phyloP scores from a whole-genome alignment of 176 grass and related monocot genomes.

The Poa annua region DNA sequence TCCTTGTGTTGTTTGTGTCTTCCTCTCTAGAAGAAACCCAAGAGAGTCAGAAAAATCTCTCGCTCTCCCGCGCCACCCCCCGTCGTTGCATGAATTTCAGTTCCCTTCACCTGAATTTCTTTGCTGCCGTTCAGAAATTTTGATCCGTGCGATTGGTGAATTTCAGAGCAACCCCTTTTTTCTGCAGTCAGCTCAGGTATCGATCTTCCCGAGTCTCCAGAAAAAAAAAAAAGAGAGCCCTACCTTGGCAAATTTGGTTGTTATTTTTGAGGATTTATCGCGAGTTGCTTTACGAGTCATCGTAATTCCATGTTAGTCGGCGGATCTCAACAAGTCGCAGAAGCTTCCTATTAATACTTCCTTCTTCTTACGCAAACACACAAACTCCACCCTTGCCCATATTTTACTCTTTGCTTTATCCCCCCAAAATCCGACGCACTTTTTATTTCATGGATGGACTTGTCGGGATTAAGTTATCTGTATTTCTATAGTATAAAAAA shows the following conservation, averaged over 20 bases:
- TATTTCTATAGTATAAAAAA: background rate
- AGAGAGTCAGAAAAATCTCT: background rate
- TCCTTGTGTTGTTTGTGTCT: background rate
- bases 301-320: slow-evolving; percentile 24
- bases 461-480: background rate
- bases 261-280: background rate
- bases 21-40: background rate
- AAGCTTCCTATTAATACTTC: background rate
- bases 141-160: background rate
- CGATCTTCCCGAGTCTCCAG: background rate
- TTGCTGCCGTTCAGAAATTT: no score
- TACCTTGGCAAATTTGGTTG: background rate
- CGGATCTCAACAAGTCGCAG: slow-evolving; percentile 43
- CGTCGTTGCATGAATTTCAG: background rate
- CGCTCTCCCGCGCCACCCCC: background rate
- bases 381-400: background rate
- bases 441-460: slow-evolving; percentile 1
- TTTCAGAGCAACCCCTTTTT: background rate
- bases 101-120: background rate
- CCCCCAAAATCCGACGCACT: background rate
- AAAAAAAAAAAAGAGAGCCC: background rate
- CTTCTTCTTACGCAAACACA: background rate
- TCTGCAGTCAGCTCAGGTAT: background rate
- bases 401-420: background rate
- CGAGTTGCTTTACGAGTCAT: background rate